A percentile compares a stretch with the other conserved stretches of the same genome.
These are phyloP conservation scores for Metschnikowia gruessii DNA, from an alignment of 805 yeast genomes.

Conservation along the genomic window DNA sequence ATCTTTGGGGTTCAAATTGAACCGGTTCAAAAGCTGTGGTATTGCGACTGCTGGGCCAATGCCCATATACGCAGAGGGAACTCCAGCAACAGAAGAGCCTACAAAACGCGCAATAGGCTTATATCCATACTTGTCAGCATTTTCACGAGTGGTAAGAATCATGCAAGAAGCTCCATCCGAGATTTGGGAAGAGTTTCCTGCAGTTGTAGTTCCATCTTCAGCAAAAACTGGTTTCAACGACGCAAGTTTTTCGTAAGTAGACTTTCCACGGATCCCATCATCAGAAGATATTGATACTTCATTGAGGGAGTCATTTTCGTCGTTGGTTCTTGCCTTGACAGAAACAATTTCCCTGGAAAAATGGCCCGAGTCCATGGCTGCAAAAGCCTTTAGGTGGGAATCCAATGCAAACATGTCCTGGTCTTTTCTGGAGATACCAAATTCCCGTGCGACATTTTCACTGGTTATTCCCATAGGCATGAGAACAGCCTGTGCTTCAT, in stretches of 20 bases:
- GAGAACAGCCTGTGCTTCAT: slow-evolving; percentile 28
- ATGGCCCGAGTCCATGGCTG: slow-evolving; percentile 24
- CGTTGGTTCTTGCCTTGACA: slow-evolving; percentile 15
- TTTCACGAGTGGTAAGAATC: slow-evolving; percentile 7
- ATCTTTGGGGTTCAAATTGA: slow-evolving; percentile 48
- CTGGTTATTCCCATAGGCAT: slow-evolving; percentile 34
- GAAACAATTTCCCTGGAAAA: slow-evolving; percentile 24
- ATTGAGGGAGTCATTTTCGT: slow-evolving; percentile 7
- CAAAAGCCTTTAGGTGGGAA: slow-evolving; percentile 25
- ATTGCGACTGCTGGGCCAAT: slow-evolving; percentile 10
- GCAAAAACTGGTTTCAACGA: slow-evolving; percentile 31
- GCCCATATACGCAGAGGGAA: slow-evolving; percentile 9
- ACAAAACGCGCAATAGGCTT: slow-evolving; percentile 9
- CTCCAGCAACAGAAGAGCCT: slow-evolving; percentile 11
- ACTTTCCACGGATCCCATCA: slow-evolving; percentile 30
- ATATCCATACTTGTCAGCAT: slow-evolving; percentile 9
- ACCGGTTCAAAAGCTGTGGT: slow-evolving; percentile 8
- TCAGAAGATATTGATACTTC: slow-evolving; percentile 14
- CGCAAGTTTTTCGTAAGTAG: slow-evolving; percentile 28
- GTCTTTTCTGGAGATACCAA: slow-evolving; percentile 24
- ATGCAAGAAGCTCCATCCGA: slow-evolving; percentile 11
- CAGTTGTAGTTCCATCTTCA: slow-evolving; percentile 12
- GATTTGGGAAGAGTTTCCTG: slow-evolving; percentile 10
- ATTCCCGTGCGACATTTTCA: slow-evolving; percentile 26
- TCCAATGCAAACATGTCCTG: slow-evolving; percentile 26